phyloP scores from a whole-genome alignment of 495 filamentous ascomycete genomes.

The Lophiotrema nucula region DNA sequence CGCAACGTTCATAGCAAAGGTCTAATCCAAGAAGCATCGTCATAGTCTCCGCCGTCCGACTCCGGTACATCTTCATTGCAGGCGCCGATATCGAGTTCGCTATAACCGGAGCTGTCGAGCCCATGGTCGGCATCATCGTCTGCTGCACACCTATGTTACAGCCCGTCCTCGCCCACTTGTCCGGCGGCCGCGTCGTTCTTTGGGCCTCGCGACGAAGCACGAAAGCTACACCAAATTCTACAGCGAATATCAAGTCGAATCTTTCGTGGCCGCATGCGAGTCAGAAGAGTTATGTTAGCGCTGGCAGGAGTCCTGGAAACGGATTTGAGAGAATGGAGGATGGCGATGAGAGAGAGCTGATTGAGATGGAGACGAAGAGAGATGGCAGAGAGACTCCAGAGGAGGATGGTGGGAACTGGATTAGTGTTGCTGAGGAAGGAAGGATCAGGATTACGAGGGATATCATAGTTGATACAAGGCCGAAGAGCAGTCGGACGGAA shows the following conservation, averaged over 20 bases:
- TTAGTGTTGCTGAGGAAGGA: background rate
- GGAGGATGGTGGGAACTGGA: slow-evolving; percentile 1
- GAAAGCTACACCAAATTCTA: background rate
- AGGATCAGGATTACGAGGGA: slow-evolving; percentile 2
- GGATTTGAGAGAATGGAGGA: background rate
- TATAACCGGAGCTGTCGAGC: background rate
- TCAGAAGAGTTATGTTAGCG: background rate
- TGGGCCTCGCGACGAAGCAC: background rate
- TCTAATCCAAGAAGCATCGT: background rate
- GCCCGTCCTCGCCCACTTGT: background rate
- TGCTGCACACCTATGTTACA: slow-evolving; percentile 4
- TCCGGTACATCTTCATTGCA: background rate
- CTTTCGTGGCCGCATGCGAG: background rate
- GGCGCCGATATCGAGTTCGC: background rate
- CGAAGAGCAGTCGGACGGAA: background rate
- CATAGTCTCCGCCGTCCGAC: background rate
- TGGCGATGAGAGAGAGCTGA: background rate
- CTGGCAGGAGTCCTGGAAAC: background rate
- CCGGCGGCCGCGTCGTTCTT: background rate
- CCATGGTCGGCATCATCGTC: background rate
- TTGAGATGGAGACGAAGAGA: background rate
- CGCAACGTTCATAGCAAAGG: background rate
- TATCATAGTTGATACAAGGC: background rate
- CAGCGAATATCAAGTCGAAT: too few species aligned
- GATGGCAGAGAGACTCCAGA: background rate